Conservation (phyloP, 495 filamentous ascomycete species). For the Xylaria cubensis region DNA sequence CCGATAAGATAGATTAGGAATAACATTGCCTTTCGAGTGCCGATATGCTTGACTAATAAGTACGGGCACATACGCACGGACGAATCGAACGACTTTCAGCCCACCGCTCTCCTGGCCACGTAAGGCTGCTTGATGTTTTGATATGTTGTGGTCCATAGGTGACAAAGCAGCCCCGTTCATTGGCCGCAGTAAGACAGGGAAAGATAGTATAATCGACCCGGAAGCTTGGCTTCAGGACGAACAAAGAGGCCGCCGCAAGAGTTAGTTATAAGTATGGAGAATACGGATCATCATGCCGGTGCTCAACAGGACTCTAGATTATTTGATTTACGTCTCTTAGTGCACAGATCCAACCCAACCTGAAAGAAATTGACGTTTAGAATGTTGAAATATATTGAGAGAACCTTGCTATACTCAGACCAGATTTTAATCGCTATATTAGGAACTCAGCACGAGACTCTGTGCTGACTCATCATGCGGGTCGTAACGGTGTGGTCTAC, state of each 20-base stretch:
- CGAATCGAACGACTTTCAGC: not conserved
- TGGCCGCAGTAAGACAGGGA: not conserved
- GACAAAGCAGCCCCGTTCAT: conserved; percentile 3
- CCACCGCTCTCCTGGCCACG: conserved; percentile 1
- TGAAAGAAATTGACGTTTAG: too few species aligned
- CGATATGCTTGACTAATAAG: not conserved
- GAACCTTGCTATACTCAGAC: too few species aligned
- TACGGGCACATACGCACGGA: not conserved
- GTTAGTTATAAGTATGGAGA: not conserved
- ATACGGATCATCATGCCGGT: not conserved
- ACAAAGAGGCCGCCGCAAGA: not conserved
- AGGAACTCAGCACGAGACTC: too few species aligned
- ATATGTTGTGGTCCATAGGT: not conserved
- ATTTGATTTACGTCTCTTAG: not conserved
- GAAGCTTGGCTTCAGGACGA: not conserved
- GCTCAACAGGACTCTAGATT: not conserved
- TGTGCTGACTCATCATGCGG: too few species aligned
- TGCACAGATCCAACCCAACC: too few species aligned
- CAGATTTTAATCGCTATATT: too few species aligned
- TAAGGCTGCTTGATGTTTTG: not conserved
- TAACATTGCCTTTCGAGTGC: not conserved
- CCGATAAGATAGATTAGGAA: not conserved
- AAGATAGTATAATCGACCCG: not conserved
- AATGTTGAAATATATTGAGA: too few species aligned
- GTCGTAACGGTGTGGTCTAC: too few species aligned